Base-by-base conservation (phyloP, 2,329 filamentous ascomycete species). In the Fusarium humuli region DNA sequence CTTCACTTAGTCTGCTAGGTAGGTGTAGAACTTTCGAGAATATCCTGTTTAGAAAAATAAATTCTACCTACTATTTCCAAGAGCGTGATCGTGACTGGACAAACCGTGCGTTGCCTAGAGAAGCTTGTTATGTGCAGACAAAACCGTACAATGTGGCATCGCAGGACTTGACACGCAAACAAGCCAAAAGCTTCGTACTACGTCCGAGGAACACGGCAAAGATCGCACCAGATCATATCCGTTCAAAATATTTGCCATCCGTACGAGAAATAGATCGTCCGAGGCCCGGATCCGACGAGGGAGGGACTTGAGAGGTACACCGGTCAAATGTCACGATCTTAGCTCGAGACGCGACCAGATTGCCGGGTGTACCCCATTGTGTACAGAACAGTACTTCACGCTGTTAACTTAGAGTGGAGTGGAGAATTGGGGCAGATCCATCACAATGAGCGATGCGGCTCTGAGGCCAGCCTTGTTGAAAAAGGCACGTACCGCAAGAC, bases 241-340 rank as follows among this genome's bases (percentile, higher is more conserved):
- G 44, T 57, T 6, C 18, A 34, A 46, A 27, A 52, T 13, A 56
- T 49, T 59, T 32, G 27, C 54, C 32, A 50, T 34, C 67, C 57
- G 65, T 53, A 67, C 41, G 49, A 64, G 41, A 57, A 44, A 56
- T 20, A 12, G 57, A 48, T 57, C 42, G 46, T 34, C 65, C 63
- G 67, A 54, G 29, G 40, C 30, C 55, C 67, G 65, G 67, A 63
- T 56, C 67, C 68, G 62, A 66, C 46, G 56, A 68, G 57, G 50
- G 59, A 74, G 72, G 64, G 73, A 75, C 73, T 75, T 74, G 25
- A 53, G 46, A 76, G 73, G 73, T 75, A 75, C 73, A 73, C 72
- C 45, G 61, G 47, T 53, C 65, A 37, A 68, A 75, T 58, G 73
- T 75, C 72, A 76, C 73, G 72, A 76, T 75, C 72, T 75, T 75